A percentile compares a stretch with the other conserved stretches of the same genome.
Evolutionary conservation across 345 rosid species (phyloP).

Genomic region (Gossypium australe): DNA sequence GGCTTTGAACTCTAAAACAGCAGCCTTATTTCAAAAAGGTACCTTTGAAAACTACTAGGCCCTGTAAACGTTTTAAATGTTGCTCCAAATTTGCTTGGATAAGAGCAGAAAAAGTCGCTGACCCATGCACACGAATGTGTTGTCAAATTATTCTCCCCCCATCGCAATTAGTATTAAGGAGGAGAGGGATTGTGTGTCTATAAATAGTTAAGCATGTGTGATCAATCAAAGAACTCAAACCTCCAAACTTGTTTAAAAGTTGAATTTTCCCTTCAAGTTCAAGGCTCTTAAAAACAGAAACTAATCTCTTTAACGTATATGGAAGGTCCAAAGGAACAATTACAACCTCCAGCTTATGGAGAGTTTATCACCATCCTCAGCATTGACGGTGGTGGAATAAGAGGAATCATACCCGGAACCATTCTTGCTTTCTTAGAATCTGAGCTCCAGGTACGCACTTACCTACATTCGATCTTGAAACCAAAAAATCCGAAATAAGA

Average conservation of each 20-base stretch:
- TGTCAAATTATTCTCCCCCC: not conserved
- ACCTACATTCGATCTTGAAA: not conserved
- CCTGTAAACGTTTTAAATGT: not conserved
- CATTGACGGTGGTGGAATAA: constrained; percentile 5
- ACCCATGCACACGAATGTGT: not conserved
- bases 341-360: constrained; percentile 16
- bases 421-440: constrained; percentile 28
- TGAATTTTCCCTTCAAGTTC: not conserved
- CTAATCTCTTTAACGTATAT: not conserved
- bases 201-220: not conserved
- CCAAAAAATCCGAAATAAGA: too few species aligned
- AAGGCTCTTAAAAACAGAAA: not conserved
- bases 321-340: not conserved
- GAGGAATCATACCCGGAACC: constrained; percentile 41
- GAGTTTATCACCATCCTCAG: constrained; percentile 4
- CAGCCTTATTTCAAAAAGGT: not conserved
- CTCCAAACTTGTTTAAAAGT: not conserved
- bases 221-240: not conserved
- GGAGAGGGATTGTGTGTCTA: not conserved
- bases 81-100: not conserved
- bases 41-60: not conserved
- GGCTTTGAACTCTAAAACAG: not conserved
- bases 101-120: not conserved
- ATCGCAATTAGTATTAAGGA: not conserved
- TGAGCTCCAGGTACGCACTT: constrained; percentile 29